Evolutionary conservation across 257 asterid genomes (phyloP), one percentile per base, ranked within the genome.

Genomic region (Salvia miltiorrhiza): DNA sequence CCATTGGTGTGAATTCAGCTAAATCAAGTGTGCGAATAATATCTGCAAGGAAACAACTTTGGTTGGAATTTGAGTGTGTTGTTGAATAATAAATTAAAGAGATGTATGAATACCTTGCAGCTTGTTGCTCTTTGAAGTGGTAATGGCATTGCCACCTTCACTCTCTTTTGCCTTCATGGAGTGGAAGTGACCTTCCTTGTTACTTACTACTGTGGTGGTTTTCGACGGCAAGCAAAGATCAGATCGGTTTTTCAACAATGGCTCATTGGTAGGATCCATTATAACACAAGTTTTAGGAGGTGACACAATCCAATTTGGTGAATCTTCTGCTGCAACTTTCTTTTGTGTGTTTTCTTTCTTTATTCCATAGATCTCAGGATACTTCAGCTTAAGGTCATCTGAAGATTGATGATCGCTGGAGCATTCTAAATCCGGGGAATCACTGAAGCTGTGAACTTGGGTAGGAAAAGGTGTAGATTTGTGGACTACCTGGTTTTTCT

Each of bases 231-330:
- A 75, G 73, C 71, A 40, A 20, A 78, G 66, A 50, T 53, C 71
- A 16, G 71, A 23, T 28, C 32, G 73, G 50, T 61, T 50, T 17
- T 64, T 66, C 73, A 70, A 47, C 47, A 64, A 37, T 52, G 75
- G 65, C 64, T 83, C 90, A 63, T 81, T 86, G 12, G 87, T 50
- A 26, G 91, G 97, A 74, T 89, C 90, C 96, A 94, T 72, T 30
- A 94, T 61, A 63, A 75, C 85, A 58, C 99, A 94, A 35, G 95
- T 86, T 81, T 86, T 94, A 16, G 99, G 99, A 77, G 99, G 99
- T 11, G 99, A 91, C 58, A 80, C 76, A 19, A 80, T 55, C 93
- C 90, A 86, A 63, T 71, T 65, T 24, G 97, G 93, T 16, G 93
- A 91, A 60, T 89, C 96, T 48, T 87, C 91, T 16, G 61, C 81